A percentile compares a stretch with the other conserved stretches of the same genome.
Conservation (phyloP, 1,284 basidiomycete genomes). For the Ustilago lituana region DNA sequence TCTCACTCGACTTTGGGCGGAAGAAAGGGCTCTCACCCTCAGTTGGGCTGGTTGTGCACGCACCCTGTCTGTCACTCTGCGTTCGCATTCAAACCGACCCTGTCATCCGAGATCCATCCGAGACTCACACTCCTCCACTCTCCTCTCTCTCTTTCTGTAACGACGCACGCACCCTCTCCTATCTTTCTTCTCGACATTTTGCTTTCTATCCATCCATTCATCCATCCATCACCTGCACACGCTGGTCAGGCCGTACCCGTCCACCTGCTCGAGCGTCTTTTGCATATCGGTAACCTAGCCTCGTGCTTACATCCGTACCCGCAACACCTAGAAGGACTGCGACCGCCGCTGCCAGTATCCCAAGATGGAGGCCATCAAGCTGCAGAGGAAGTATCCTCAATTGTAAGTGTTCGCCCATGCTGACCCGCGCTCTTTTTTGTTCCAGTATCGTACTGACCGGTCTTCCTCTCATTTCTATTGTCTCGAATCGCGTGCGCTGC, state of each 20-base stretch:
- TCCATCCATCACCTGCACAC: background rate
- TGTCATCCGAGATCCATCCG: background rate
- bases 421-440: too few relatives aligned
- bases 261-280: too few relatives aligned
- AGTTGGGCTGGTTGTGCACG: background rate
- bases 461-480: too few relatives aligned
- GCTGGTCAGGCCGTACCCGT: background rate
- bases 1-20: too few relatives aligned
- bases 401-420: conserved; percentile 76
- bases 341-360: background rate
- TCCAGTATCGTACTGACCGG: too few relatives aligned
- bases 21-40: too few relatives aligned
- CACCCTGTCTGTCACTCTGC: background rate
- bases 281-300: too few relatives aligned
- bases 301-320: background rate
- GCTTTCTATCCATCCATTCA: conserved; percentile 2
- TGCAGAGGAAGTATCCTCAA: conserved; percentile 93
- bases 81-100: background rate
- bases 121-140: background rate
- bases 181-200: too few relatives aligned
- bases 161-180: background rate
- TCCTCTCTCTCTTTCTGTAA: too few relatives aligned
- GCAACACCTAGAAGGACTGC: background rate
- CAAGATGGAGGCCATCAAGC: conserved; percentile 80
- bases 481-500: background rate